A percentile compares a stretch with the other conserved stretches of the same genome.
phyloP scores from a whole-genome alignment of 805 yeast species.

The Ogataea dorogensis region DNA sequence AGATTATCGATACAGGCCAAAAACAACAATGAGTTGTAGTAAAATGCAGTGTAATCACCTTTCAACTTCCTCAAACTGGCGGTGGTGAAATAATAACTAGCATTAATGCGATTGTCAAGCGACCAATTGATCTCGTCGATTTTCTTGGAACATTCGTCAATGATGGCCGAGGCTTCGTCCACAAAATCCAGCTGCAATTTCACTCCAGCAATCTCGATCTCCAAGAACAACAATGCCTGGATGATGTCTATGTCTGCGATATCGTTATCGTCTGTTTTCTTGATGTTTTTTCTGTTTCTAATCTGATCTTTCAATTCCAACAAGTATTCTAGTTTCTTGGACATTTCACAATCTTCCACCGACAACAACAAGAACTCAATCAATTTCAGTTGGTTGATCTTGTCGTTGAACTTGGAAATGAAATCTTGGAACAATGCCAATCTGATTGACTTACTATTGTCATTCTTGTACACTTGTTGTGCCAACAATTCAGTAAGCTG shows the following conservation, averaged over 20 bases:
- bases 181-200: constrained; percentile 52
- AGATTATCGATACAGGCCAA: constrained; percentile 66
- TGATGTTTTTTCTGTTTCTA: constrained; percentile 36
- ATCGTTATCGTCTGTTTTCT: constrained; percentile 30
- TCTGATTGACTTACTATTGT: constrained; percentile 53
- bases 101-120: constrained; percentile 64
- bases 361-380: constrained; percentile 70
- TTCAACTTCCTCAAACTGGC: constrained; percentile 73
- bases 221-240: constrained; percentile 57
- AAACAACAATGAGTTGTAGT: constrained; percentile 76
- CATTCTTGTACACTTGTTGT: constrained; percentile 55
- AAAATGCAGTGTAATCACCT: constrained; percentile 77
- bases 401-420: constrained; percentile 61
- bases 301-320: constrained; percentile 43
- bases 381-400: constrained; percentile 74
- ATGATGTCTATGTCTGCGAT: constrained; percentile 32
- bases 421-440: constrained; percentile 69
- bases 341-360: constrained; percentile 38
- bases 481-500: constrained; percentile 74
- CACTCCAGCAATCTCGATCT: constrained; percentile 73
- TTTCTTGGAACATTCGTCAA: constrained; percentile 58
- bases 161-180: constrained; percentile 61
- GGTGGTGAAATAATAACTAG: constrained; percentile 78
- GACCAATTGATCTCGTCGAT: constrained; percentile 55
- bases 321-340: constrained; percentile 54